Conservation (phyloP, 139 green algal genomes). For the Eudorina sp. region DNA sequence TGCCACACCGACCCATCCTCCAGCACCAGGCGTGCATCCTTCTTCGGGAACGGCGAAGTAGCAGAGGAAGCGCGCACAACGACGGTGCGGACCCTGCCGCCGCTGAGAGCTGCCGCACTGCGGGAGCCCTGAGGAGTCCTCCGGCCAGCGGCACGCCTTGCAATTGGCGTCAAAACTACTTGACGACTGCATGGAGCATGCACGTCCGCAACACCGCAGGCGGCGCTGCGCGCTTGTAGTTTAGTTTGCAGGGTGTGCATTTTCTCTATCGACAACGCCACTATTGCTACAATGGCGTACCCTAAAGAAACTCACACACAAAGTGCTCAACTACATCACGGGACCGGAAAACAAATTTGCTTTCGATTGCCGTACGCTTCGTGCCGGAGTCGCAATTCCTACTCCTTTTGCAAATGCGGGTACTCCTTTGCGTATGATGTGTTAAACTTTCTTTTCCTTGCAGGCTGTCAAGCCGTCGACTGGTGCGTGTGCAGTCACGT, state of each 20-base stretch:
- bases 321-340: too few relatives aligned
- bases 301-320: too few relatives aligned
- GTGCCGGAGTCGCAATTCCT: too few relatives aligned
- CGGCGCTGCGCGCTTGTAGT: conserved; percentile 1
- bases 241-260: conserved; percentile 14
- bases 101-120: neutral
- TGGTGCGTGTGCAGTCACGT: too few relatives aligned
- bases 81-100: conserved; percentile 30
- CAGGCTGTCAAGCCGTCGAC: too few relatives aligned
- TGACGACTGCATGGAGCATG: conserved; percentile 38
- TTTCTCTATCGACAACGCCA: too few relatives aligned
- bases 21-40: conserved; percentile 89
- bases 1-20: conserved; percentile 95
- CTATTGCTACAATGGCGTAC: too few relatives aligned
- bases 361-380: too few relatives aligned
- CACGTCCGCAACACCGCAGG: conserved; percentile 19
- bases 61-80: neutral
- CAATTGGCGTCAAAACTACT: neutral
- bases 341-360: too few relatives aligned
- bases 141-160: neutral
- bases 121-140: neutral
- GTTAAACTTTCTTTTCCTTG: too few relatives aligned
- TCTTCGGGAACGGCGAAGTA: conserved; percentile 47
- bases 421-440: too few relatives aligned
- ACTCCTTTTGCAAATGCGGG: too few relatives aligned